These are phyloP conservation scores for Onygena corvina DNA, from an alignment of 2,329 filamentous ascomycete species.

Conservation along the genomic window DNA sequence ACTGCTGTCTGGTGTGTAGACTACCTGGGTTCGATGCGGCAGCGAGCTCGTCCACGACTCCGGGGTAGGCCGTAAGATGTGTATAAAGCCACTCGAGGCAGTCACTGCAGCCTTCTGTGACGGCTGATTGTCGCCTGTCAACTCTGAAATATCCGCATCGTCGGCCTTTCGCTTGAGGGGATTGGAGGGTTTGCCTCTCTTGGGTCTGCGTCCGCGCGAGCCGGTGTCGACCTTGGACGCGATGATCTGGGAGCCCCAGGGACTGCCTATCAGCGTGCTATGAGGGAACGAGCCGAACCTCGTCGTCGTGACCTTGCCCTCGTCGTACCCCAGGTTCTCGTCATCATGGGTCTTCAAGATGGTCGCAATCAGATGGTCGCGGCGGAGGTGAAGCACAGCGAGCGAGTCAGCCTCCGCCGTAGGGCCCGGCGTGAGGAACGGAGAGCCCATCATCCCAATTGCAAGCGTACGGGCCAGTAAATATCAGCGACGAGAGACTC, in stretches of 20 bases:
- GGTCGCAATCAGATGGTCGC: constrained; percentile 70
- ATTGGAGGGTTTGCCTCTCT: constrained; percentile 24
- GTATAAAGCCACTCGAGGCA: constrained; percentile 38
- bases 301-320: constrained; percentile 75
- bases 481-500: too few species aligned
- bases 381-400: constrained; percentile 75
- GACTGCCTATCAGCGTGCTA: constrained; percentile 60
- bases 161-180: constrained; percentile 18
- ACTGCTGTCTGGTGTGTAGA: constrained; percentile 44
- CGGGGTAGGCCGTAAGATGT: constrained; percentile 39
- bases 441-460: constrained; percentile 42
- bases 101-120: constrained; percentile 25
- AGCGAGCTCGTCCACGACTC: constrained; percentile 42
- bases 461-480: background rate
- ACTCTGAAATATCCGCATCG: constrained; percentile 28
- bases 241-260: constrained; percentile 85
- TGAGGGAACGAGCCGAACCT: constrained; percentile 86
- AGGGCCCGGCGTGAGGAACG: constrained; percentile 63
- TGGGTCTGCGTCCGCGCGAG: constrained; percentile 60
- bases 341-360: constrained; percentile 53
- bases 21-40: constrained; percentile 42
- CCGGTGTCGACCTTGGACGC: constrained; percentile 86
- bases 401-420: constrained; percentile 54
- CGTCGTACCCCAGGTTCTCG: constrained; percentile 57
- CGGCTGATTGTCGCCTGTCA: constrained; percentile 19